phyloP scores from a whole-genome alignment of 2,329 filamentous ascomycete species.

The Penicillium sumatraense region DNA sequence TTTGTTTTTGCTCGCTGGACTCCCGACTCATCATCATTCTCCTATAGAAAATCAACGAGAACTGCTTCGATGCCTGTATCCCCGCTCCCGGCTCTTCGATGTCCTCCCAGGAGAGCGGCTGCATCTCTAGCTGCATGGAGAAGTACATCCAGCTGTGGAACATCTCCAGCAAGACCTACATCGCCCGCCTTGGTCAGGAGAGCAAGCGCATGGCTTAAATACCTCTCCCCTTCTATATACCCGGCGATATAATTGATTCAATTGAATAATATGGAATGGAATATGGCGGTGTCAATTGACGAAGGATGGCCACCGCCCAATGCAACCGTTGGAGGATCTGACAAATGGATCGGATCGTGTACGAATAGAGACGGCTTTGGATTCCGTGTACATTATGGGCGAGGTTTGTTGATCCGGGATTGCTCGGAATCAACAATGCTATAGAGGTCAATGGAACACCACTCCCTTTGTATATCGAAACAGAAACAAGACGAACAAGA shows the following conservation, averaged over 20 bases:
- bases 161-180: conserved; percentile 70
- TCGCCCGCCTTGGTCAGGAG: conserved; percentile 61
- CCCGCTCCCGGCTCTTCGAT: conserved; percentile 69
- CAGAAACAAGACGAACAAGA: not conserved
- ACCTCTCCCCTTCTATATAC: conserved; percentile 25
- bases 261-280: conserved; percentile 2
- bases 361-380: conserved; percentile 28
- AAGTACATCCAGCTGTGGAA: conserved; percentile 86
- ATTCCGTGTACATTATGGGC: conserved; percentile 32
- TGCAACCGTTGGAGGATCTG: conserved; percentile 10
- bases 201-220: conserved; percentile 52
- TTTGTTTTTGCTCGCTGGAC: not conserved
- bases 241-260: not conserved
- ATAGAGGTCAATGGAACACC: conserved; percentile 14
- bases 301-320: not conserved
- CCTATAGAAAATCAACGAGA: conserved; percentile 74
- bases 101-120: conserved; percentile 69
- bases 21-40: not conserved
- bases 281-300: conserved; percentile 5
- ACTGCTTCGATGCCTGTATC: conserved; percentile 80
- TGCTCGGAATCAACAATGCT: not conserved
- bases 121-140: conserved; percentile 78
- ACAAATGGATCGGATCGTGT: conserved; percentile 20
- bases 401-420: conserved; percentile 16
- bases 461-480: conserved; percentile 21